These are phyloP conservation scores for Diplocarpon rosae DNA, from an alignment of 2,329 filamentous ascomycete genomes.

Conservation along the genomic window DNA sequence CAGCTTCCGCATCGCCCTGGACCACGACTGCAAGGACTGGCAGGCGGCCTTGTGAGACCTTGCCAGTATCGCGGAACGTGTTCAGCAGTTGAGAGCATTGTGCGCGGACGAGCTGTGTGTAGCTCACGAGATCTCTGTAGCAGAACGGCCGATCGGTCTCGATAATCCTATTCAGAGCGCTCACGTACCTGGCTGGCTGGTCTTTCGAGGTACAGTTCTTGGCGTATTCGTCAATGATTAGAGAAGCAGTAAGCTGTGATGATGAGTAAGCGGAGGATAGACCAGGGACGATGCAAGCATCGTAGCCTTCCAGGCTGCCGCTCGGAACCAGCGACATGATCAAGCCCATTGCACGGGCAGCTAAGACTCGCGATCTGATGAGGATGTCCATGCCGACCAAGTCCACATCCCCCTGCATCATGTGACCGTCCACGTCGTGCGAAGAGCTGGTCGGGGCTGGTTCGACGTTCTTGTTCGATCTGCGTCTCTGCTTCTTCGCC, in stretches of 20 bases:
- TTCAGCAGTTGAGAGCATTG: constrained; percentile 86
- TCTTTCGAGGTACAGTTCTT: constrained; percentile 41
- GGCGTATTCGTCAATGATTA: constrained; percentile 83
- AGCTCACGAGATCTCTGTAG: constrained; percentile 85
- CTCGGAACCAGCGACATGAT: constrained; percentile 70
- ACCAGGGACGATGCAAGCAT: constrained; percentile 50
- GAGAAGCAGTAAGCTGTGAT: constrained; percentile 72
- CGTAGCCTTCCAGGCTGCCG: constrained; percentile 50
- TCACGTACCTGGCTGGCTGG: constrained; percentile 48
- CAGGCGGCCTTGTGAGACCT: constrained; percentile 63
- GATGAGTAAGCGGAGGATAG: constrained; percentile 69
- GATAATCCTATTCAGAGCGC: constrained; percentile 61
- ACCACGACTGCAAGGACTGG: constrained; percentile 81
- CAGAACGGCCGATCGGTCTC: constrained; percentile 70
- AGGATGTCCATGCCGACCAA: constrained; percentile 83
- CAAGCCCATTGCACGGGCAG: constrained; percentile 75
- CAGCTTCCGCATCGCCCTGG: constrained; percentile 84
- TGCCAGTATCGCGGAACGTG: constrained; percentile 83
- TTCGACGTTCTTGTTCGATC: constrained; percentile 74
- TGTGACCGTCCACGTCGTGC: constrained; percentile 94
- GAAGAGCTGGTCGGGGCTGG: constrained; percentile 49
- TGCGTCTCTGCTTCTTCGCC: constrained; percentile 65
- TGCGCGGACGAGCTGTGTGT: constrained; percentile 76
- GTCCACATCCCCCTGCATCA: constrained; percentile 95
- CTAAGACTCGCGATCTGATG: constrained; percentile 79